Base-by-base conservation (phyloP, 306 rosid genomes). In the Cicer judaicum region DNA sequence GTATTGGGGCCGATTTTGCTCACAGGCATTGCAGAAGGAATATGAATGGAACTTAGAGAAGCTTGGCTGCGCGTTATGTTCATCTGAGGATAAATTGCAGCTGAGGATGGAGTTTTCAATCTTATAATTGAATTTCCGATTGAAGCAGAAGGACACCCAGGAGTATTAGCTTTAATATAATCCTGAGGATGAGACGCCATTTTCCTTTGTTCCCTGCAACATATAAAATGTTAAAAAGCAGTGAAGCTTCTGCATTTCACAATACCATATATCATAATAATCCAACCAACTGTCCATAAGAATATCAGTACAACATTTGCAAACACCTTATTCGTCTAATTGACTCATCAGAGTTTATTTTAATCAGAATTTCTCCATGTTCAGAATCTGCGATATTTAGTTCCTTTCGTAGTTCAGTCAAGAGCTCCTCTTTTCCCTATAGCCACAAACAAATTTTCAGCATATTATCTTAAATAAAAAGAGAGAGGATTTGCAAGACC, bases 341-440 rank as follows among this genome's bases (percentile, higher is more conserved):
- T 18, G 77, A 64, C 72, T 74, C 81, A 13, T 84, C 79, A 2
- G 73, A 81, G 62, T 74, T 74, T 56, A 78, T 55, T 64, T 56
- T 75, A 14, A 1, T 10, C 39, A 84, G 79, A 19, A 81, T 81
- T 36, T 81, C 73, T 56, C 79, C 78, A 81, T 84, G 88, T 64
- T 84, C 85, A 42, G n/a, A 11, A 73, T 84, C 85, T 8, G 88
- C 61, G 56, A 84, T 54, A 69, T 78, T 78, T 6, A 84, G 79
- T 78, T 81, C 88, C 81, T 64, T 84, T 66, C 88, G 83, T 52
- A 84, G 79, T 54, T 84, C 81, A 47, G 88, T 78, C 78, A 84
- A 81, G 61, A 84, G 80, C 49, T 18, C 85, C 60, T 81, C 88
- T 78, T 84, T 84, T 7, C 76, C 79, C 88, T 84, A 62, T 68